Percentiles rank a stretch among this genome's conserved stretches.
These are phyloP conservation scores for Rhodomyrtus psidioides DNA, from an alignment of 441 rosid species.

Conservation along the genomic window DNA sequence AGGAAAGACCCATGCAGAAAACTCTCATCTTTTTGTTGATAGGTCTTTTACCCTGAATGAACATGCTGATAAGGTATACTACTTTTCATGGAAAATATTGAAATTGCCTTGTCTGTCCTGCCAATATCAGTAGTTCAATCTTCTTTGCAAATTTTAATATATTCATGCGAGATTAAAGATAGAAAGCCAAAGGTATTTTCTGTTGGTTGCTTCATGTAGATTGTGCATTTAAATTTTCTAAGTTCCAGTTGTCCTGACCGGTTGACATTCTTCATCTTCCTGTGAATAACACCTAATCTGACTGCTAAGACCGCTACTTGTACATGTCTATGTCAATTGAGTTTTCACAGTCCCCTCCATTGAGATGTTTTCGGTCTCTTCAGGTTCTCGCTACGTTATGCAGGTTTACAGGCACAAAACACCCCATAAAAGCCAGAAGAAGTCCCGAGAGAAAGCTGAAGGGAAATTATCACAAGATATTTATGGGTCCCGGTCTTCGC, in stretches of 20 bases:
- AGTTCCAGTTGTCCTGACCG: neutral
- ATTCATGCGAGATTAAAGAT: neutral
- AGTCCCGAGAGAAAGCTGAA: conserved; percentile 32
- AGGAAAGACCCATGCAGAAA: conserved; percentile 17
- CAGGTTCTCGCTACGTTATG: conserved; percentile 1
- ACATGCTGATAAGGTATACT: conserved; percentile 30
- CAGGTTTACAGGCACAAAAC: conserved; percentile 52
- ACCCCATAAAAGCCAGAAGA: conserved; percentile 33
- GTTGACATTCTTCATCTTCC: neutral
- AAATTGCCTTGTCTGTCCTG: neutral
- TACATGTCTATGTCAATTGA: neutral
- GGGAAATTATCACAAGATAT: conserved; percentile 26
- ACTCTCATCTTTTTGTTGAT: conserved; percentile 16
- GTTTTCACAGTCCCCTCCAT: neutral
- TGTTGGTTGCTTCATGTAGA: neutral
- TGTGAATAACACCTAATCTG: neutral
- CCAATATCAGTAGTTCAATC: neutral
- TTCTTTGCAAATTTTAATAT: neutral
- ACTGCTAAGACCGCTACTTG: neutral
- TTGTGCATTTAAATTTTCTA: neutral
- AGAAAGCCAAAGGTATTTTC: neutral
- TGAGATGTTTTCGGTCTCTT: neutral
- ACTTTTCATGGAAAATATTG: neutral
- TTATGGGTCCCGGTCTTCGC: conserved; percentile 39
- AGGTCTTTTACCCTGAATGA: conserved; percentile 15